Base-by-base conservation (phyloP, 1,284 basidiomycete genomes). In the Chondrostereum purpureum region DNA sequence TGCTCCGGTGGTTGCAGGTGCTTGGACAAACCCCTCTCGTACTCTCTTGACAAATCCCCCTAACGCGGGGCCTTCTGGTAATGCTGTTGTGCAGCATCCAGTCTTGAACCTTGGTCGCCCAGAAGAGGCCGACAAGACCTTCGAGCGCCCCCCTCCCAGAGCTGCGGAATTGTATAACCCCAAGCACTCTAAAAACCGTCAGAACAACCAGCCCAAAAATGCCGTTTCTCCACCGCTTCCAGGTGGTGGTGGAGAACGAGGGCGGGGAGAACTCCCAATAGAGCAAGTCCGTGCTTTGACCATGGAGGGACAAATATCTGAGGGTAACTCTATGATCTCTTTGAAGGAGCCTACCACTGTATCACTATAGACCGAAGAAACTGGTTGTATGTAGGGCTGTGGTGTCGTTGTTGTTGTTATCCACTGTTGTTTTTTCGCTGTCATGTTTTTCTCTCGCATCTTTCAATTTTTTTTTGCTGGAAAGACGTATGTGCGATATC, bases 21-120 rank as follows among this genome's bases (percentile, higher is more conserved):
- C 79, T 19, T 87, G 84, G 84, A 77, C 73, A n/a, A 82, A 78
- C 50, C 60, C 73, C n/a, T 66, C 72, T 16, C 66, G 68, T 21
- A 65, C 67, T 21, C 70, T 78, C 10, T 70, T 78, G n/a, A 69
- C 79, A 49, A 51, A n/a, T 56, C 52, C 17, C 57, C 53, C 8
- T 55, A 44, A 39, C 55, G 58, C 46, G 50, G 39, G 42, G 54
- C 37, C 52, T 22, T 40, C 51, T 20, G 61, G 58, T 10, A 66
- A 54, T 44, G 61, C 57, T 10, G 55, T 69, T 10, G 63, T 69
- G 38, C 68, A 72, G 45, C 68, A 72, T 54, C 62, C 65, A 39
- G 45, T 53, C 44, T 39, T 42, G 18, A 36, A 41, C 23, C 27
- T 39, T 24, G 19, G 41, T 24, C 63, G 66, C 42, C 54, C 67